Evolutionary conservation across 2,329 filamentous ascomycete genomes (phyloP).

Genomic region (Diplocarpon rosae): DNA sequence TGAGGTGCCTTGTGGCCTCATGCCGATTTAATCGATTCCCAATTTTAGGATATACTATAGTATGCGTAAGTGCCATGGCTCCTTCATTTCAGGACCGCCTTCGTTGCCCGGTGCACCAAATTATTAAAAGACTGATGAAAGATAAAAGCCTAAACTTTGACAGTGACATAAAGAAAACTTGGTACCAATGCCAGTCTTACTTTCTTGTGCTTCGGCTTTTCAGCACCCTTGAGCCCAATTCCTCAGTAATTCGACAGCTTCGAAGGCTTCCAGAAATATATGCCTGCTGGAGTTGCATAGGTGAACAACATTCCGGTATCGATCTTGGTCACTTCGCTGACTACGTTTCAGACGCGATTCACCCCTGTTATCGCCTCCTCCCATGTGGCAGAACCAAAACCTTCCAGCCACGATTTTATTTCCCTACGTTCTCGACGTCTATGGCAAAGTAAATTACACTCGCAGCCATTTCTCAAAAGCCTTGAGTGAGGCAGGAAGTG

Average conservation of each 20-base stretch:
- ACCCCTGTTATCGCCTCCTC: constrained; percentile 6
- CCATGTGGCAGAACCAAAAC: constrained; percentile 3
- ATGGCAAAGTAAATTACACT: constrained; percentile 14
- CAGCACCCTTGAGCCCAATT: background rate
- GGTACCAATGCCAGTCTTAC: background rate
- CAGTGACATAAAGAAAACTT: background rate
- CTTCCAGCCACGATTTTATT: constrained; percentile 7
- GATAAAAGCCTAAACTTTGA: background rate
- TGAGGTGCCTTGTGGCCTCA: no score
- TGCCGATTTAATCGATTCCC: constrained; percentile 1
- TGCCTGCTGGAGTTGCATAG: no score
- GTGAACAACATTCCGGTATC: no score
- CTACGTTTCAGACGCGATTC: constrained; percentile 12
- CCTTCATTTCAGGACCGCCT: constrained; percentile 5
- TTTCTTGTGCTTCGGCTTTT: background rate
- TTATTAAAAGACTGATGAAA: constrained; percentile 1
- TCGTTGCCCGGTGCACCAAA: constrained; percentile 10
- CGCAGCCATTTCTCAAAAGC: constrained; percentile 12
- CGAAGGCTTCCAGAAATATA: background rate
- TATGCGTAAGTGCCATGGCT: constrained; percentile 1
- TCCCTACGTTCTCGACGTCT: background rate
- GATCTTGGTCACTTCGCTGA: constrained; percentile 1
- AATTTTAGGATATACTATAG: constrained; percentile 1
- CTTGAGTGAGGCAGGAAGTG: constrained; percentile 3
- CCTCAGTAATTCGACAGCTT: constrained; percentile 1